Base-by-base conservation (phyloP, 2,329 filamentous ascomycete genomes). In the Neofusicoccum ribis region DNA sequence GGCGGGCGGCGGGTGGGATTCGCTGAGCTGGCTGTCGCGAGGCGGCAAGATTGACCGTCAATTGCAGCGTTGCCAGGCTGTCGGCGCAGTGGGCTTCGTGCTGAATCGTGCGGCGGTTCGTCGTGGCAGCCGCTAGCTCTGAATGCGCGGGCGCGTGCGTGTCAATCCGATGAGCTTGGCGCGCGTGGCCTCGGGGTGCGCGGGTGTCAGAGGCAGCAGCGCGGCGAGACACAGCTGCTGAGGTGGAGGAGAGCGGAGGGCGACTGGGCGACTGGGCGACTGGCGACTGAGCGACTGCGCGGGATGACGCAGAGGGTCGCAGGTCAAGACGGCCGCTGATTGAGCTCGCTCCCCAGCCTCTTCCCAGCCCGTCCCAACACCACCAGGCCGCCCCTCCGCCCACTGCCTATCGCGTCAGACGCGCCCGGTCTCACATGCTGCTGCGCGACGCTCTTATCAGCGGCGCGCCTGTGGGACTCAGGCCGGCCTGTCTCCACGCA, bases 391-490 rank as follows among this genome's bases (percentile, higher is more conserved):
- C 50, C 41, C 12, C 15, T 6, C n/a, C 15, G n/a, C n/a, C 15
- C 56, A 7, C n/a, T 60, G 31, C 54, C 41, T 59, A 59, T 59
- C 54, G 54, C 56, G 56, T 23, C 56, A 36, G 23, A 27, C 23
- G 20, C 52, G 23, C 23, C 20, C 37, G 37, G n/a, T 44, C 39
- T 20, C 41, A 46, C 54, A 44, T 59, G 54, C 37, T 43, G 39
- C 20, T 59, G 54, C 56, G 31, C 56, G 31, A 60, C 56, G 41
- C 17, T 60, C 56, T 60, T 60, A 60, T 60, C 56, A 46, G 54
- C 54, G 23, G 8, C 47, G 27, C 27, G 27, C 11, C 27, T 11
- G 47, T 31, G 47, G 23, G 15, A 20, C 50, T 37, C 15, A 5
- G 6, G 5, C 6, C 41, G 56, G 14, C 27, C 17, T 59, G 39